These are phyloP conservation scores for Pseudodiploospora longispora DNA, from an alignment of 2,329 filamentous ascomycete species.

Conservation along the genomic window DNA sequence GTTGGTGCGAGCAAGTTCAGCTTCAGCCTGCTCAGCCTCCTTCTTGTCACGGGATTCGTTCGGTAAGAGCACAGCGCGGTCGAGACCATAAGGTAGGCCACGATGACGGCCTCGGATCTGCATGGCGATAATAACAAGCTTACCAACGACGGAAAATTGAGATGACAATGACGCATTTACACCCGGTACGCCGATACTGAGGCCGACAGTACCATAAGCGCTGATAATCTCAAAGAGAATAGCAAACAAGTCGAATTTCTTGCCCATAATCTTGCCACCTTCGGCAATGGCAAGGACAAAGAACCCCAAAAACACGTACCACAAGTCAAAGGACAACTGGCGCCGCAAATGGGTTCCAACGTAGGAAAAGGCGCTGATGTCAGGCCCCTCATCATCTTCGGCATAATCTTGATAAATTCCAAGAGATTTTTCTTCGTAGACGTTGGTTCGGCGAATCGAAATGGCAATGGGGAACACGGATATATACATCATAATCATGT, in stretches of 20 bases:
- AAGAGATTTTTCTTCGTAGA: constrained; percentile 86
- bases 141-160: constrained; percentile 69
- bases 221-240: constrained; percentile 81
- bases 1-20: constrained; percentile 27
- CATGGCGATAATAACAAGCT: constrained; percentile 62
- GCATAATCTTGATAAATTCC: constrained; percentile 56
- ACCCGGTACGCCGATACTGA: constrained; percentile 73
- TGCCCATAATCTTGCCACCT: constrained; percentile 56
- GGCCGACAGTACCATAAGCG: constrained; percentile 88
- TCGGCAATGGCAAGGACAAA: constrained; percentile 91
- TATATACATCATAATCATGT: constrained; percentile 99
- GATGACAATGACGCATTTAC: constrained; percentile 74
- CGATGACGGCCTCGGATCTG: constrained; percentile 62
- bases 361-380: constrained; percentile 64
- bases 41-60: constrained; percentile 47
- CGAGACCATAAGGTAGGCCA: constrained; percentile 58
- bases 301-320: constrained; percentile 90
- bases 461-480: constrained; percentile 96
- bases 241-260: constrained; percentile 59
- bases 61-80: constrained; percentile 52
- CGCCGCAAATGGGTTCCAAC: constrained; percentile 85
- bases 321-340: constrained; percentile 93
- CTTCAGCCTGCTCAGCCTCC: constrained; percentile 41
- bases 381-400: constrained; percentile 36
- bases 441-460: constrained; percentile 85